Evolutionary conservation across 306 rosid genomes (phyloP), one percentile per base, ranked within the genome.

Genomic region (Elaeagnus macrophylla): DNA sequence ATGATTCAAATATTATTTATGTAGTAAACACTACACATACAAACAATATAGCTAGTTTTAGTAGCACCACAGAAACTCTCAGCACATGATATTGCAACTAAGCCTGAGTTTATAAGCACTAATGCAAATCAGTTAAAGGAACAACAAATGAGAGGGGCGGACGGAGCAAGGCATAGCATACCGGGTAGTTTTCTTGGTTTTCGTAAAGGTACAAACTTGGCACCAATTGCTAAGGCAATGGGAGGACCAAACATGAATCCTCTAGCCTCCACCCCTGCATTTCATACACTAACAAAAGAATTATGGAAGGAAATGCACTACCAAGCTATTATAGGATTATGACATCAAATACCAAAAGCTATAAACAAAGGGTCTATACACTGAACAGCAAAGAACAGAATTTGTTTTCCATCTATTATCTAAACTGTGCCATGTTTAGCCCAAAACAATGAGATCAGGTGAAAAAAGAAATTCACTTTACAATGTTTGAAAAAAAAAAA

Each of bases 171-270:
- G 32, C 4, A n/a, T 25, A 32, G 45, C 25, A 20, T 78, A 91
- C 99, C 99, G 8, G 99, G 99, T 50, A 91, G 82, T 81, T 91
- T 91, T 48, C 81, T 53, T n/a, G 99, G 99, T 69, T 91, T 91
- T n/a, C 99, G 82, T 61, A 91, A 59, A 52, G 96, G 99, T 56
- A 91, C 86, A 66, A 91, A 91, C 86, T 91, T 91, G 42, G 99
- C 99, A 36, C 99, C 99, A 44, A 91, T 84, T 56, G 84, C 87
- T 54, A 87, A 77, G 12, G 99, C 96, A 75, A 91, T 81, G 12
- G 96, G 62, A 19, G 99, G 89, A 56, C 96, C 99, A 72, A 91
- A 91, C 87, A 91, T 62, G 79, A 91, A 91, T 13, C 99, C 99
- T 56, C 99, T 83, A 9, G 99, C 96, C 71, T 91, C 99, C 58